Conservation (phyloP, 139 green algal species). For the Medakamo hakoo region DNA sequence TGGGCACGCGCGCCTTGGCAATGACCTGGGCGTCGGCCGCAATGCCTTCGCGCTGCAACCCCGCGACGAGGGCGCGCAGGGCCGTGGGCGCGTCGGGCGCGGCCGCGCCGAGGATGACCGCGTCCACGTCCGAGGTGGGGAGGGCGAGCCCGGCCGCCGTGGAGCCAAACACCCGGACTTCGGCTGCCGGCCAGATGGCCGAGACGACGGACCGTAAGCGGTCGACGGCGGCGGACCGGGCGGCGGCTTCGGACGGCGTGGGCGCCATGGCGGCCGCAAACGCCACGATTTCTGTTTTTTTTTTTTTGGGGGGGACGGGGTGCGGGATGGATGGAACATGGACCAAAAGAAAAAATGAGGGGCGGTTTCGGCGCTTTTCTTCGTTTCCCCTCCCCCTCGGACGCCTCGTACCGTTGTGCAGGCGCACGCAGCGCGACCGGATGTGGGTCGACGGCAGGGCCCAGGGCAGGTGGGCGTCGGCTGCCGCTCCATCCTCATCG, state of each 20-base stretch:
- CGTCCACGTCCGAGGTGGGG: constrained; percentile 86
- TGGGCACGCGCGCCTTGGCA: constrained; percentile 76
- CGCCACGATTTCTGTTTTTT: constrained; percentile 60
- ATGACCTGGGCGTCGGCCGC: constrained; percentile 58
- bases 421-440: constrained; percentile 23
- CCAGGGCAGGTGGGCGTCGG: constrained; percentile 10
- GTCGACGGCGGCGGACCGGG: constrained; percentile 27
- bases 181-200: constrained; percentile 43
- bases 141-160: constrained; percentile 81
- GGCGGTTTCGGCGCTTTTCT: too few relatives aligned
- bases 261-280: constrained; percentile 55
- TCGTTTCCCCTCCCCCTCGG: not conserved
- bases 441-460: constrained; percentile 12
- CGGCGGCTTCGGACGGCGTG: constrained; percentile 31
- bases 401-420: constrained; percentile 30
- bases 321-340: not conserved
- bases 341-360: not conserved
- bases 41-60: constrained; percentile 34
- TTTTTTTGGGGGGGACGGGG: too few relatives aligned
- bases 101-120: constrained; percentile 51
- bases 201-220: constrained; percentile 34
- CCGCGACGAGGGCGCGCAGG: constrained; percentile 53
- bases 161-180: constrained; percentile 57
- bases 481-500: not conserved
- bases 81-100: constrained; percentile 13